phyloP scores from a whole-genome alignment of 768 basidiomycete genomes.

The Cystobasidium tubakii region DNA sequence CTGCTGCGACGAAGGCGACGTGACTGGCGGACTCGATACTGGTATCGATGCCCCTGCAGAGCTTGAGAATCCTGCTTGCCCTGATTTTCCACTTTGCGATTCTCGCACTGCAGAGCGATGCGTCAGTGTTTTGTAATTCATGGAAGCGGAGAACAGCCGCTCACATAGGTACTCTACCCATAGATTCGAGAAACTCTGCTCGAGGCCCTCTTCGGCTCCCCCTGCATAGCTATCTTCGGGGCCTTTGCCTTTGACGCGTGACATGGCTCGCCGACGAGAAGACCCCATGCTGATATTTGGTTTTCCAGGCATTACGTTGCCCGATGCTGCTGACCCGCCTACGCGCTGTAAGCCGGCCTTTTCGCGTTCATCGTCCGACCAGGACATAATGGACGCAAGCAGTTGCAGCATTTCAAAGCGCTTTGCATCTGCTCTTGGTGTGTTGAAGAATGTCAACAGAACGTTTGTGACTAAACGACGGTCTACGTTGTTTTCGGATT shows the following conservation, averaged over 20 bases:
- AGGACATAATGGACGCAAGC: slow-evolving; percentile 79
- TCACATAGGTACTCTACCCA: slow-evolving; percentile 84
- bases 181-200: slow-evolving; percentile 86
- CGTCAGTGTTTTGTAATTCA: neutral
- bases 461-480: slow-evolving; percentile 86
- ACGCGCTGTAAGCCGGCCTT: slow-evolving; percentile 66
- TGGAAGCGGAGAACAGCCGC: neutral
- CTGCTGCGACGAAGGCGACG: neutral
- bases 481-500: slow-evolving; percentile 82
- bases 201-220: neutral
- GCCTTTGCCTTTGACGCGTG: slow-evolving; percentile 41
- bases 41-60: neutral
- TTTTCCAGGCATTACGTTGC: slow-evolving; percentile 11
- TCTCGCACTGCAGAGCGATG: neutral
- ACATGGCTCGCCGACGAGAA: slow-evolving; percentile 26
- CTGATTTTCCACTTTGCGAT: neutral
- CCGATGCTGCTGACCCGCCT: neutral
- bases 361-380: slow-evolving; percentile 85
- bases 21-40: neutral
- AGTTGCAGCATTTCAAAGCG: slow-evolving; percentile 93
- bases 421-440: slow-evolving; percentile 84
- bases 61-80: neutral
- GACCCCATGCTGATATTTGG: slow-evolving; percentile 38
- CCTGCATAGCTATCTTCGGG: slow-evolving; percentile 28
- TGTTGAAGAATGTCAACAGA: slow-evolving; percentile 78